Evolutionary conservation across 139 green algal genomes (phyloP), one percentile per base, ranked within the genome.

Genomic region (Asterochloris erici): DNA sequence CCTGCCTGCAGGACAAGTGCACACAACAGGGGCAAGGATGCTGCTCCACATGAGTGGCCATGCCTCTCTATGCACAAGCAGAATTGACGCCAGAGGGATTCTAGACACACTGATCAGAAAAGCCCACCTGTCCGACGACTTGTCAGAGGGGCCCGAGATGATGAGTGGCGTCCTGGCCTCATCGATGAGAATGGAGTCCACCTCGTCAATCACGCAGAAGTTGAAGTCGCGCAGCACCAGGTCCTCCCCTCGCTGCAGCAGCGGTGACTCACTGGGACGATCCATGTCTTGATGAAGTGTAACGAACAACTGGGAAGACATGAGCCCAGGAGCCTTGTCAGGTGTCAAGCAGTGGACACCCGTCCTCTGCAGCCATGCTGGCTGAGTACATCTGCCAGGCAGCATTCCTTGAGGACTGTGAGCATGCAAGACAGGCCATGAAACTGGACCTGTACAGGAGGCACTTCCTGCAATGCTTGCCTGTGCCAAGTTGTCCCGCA

Each of bases 121-220:
- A 54, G 38, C 38, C 64, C 26, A 81, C 64, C 47, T 77, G 68
- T 95, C 89, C 16, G 84, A 92, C 17, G 96, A 95, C 82, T 96
- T 94, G 82, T 98, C 96, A 15, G 92, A 91, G 0, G 91, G 77
- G 26, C 96, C 96, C 11, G 91, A 97, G 77, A 97, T 97, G 90
- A 99, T 98, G 83, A 99, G 93, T 27, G 97, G 97, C 73, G 96
- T 99, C 78, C 95, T 89, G 26, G 91, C 93, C 89, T 99, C 97
- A 81, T 99, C 97, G 81, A 99, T 98, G 21, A 99, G 89, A 83
- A 99, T 98, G 69, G 90, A 97, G 89, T 99, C 97, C 69, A 97
- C 96, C 93, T 99, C 97, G 84, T 99, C 97, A 73, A 99, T 98
- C 69, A 99, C 90, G 86, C 95, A 99, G 87, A 92, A 99, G 88